Conservation (phyloP, 352 stramenopile species). For the Globisporangium orthogonon region DNA sequence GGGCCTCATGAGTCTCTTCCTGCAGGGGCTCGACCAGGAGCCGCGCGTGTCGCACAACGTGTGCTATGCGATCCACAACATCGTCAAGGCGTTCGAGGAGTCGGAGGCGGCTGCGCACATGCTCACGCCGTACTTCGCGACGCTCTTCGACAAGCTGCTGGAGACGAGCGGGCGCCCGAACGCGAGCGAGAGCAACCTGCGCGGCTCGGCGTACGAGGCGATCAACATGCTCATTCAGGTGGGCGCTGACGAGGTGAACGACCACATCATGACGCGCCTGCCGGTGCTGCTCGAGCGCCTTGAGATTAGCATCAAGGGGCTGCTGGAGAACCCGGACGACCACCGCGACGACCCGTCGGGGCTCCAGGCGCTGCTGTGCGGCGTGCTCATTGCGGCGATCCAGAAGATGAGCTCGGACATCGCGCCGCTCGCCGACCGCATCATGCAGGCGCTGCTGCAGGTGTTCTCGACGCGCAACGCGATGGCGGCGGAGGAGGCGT, state of each 20-base stretch:
- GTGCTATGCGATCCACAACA: constrained; percentile 96
- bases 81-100: constrained; percentile 91
- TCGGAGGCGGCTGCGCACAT: constrained; percentile 74
- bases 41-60: constrained; percentile 92
- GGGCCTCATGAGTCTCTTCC: constrained; percentile 81
- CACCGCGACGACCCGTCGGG: constrained; percentile 70
- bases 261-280: constrained; percentile 77
- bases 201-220: constrained; percentile 90
- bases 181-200: constrained; percentile 87
- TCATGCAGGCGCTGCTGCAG: constrained; percentile 94
- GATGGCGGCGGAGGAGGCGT: constrained; percentile 93
- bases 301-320: constrained; percentile 54
- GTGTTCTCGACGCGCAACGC: constrained; percentile 93
- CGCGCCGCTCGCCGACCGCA: constrained; percentile 83
- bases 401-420: constrained; percentile 91
- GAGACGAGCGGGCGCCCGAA: constrained; percentile 87
- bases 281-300: constrained; percentile 74
- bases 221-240: constrained; percentile 92
- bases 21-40: constrained; percentile 80
- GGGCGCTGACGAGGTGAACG: constrained; percentile 63
- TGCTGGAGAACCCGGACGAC: constrained; percentile 69
- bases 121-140: constrained; percentile 88
- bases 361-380: constrained; percentile 84
- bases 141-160: constrained; percentile 91
- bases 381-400: constrained; percentile 90